Evolutionary conservation across 2,329 filamentous ascomycete genomes (phyloP).

Genomic region (Celoporthe dispersa): DNA sequence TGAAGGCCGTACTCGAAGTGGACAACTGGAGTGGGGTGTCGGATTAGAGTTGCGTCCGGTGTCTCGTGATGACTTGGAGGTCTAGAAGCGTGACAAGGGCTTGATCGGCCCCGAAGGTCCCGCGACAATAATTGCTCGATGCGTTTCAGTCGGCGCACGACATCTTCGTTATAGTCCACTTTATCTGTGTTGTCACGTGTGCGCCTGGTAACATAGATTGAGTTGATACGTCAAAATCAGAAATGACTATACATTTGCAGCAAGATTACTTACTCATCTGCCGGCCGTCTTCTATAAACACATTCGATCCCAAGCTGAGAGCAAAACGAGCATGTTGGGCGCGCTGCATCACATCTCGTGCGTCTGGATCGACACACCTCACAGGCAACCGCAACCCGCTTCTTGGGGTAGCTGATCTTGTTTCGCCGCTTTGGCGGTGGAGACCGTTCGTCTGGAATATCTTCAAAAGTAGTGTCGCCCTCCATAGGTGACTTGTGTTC

Average conservation of each 20-base stretch:
- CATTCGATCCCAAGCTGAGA: conserved; percentile 26
- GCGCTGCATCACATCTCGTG: conserved; percentile 30
- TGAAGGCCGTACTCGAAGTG: neutral
- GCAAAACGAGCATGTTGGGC: conserved; percentile 32
- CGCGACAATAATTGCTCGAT: neutral
- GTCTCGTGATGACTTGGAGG: neutral
- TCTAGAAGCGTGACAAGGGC: neutral
- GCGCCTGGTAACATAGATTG: neutral
- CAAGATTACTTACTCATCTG: neutral
- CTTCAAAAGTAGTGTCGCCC: neutral
- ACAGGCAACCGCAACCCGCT: conserved; percentile 33
- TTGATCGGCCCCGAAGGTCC: neutral
- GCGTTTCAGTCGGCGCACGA: neutral
- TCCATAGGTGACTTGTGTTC: neutral
- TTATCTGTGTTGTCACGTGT: neutral
- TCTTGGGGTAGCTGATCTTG: conserved; percentile 32
- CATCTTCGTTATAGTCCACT: neutral
- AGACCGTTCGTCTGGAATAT: neutral
- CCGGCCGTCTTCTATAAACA: conserved; percentile 27
- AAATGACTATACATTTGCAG: neutral
- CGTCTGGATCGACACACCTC: conserved; percentile 33
- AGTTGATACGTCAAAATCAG: neutral
- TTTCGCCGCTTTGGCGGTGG: neutral
- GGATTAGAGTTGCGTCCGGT: neutral
- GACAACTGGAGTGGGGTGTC: neutral